Conservation (phyloP, 2,329 filamentous ascomycete species). For the Alternaria ventricosa region DNA sequence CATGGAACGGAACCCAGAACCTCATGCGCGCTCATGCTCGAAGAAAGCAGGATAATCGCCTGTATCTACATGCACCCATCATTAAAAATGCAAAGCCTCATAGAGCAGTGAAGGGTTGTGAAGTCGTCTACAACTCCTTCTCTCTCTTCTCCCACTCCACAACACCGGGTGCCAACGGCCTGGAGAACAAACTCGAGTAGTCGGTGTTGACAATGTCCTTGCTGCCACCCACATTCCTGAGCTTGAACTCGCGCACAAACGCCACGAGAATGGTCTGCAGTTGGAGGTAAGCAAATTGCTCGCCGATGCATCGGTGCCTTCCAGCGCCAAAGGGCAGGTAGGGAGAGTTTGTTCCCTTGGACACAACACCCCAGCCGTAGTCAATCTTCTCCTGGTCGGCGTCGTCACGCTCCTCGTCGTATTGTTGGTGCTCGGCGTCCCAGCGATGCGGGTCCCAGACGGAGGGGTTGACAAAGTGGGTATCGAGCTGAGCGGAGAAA, state of each 20-base stretch:
- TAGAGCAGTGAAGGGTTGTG: not conserved
- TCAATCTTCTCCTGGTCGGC: slow-evolving; percentile 77
- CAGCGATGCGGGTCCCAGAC: slow-evolving; percentile 92
- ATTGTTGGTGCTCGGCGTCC: slow-evolving; percentile 66
- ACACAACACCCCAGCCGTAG: slow-evolving; percentile 92
- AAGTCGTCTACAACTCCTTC: slow-evolving; percentile 29
- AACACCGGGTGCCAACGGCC: slow-evolving; percentile 56
- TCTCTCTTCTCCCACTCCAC: slow-evolving; percentile 77
- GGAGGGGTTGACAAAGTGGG: slow-evolving; percentile 82
- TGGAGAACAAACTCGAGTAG: slow-evolving; percentile 61
- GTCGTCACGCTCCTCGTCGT: slow-evolving; percentile 59
- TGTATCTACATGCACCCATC: slow-evolving; percentile 20
- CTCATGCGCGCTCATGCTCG: not conserved
- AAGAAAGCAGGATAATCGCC: not conserved
- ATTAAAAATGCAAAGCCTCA: slow-evolving; percentile 1
- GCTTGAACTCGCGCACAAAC: slow-evolving; percentile 79
- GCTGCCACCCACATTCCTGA: slow-evolving; percentile 76
- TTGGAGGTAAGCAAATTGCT: slow-evolving; percentile 95
- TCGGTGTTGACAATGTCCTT: slow-evolving; percentile 72
- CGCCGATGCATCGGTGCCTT: slow-evolving; percentile 91
- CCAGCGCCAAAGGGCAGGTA: slow-evolving; percentile 96
- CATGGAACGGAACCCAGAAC: not conserved
- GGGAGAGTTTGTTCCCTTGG: slow-evolving; percentile 86
- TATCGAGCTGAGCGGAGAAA: slow-evolving; percentile 73
- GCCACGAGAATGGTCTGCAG: slow-evolving; percentile 83